A percentile compares a stretch with the other conserved stretches of the same genome.
Conservation (phyloP, 129 eudicot genomes). For the Pseudognaphalium luteoalbum region DNA sequence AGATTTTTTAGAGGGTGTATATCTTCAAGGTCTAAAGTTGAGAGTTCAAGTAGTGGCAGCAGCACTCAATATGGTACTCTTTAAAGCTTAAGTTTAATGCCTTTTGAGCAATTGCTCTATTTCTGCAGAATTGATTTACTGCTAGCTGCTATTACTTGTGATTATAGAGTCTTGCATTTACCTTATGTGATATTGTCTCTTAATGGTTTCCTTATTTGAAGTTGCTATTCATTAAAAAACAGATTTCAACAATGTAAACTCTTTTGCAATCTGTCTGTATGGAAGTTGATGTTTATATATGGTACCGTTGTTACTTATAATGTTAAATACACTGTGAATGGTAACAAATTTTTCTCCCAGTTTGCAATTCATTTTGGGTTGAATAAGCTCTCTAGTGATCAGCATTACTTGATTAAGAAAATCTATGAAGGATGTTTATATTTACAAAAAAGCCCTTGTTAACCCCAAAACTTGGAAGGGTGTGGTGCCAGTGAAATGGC, state of each 20-base stretch:
- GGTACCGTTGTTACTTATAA: not conserved
- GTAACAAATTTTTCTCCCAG: conserved; percentile 1
- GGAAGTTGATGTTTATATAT: conserved; percentile 13
- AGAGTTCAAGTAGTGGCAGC: conserved; percentile 61
- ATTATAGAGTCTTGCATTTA: conserved; percentile 10
- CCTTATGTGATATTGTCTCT: conserved; percentile 11
- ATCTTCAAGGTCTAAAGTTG: conserved; percentile 65
- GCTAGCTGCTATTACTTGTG: not conserved
- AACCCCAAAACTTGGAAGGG: conserved; percentile 5
- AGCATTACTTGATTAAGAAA: conserved; percentile 4
- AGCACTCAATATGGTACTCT: conserved; percentile 55
- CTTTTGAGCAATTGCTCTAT: not conserved
- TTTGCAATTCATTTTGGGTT: conserved; percentile 1
- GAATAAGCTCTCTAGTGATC: conserved; percentile 3
- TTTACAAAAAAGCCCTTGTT: not conserved
- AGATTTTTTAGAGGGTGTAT: conserved; percentile 62
- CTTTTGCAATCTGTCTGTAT: conserved; percentile 3
- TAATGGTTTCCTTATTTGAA: conserved; percentile 14
- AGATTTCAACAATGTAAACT: conserved; percentile 1
- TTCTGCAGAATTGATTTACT: conserved; percentile 9
- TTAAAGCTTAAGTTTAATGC: not conserved
- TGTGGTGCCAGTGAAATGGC: not conserved
- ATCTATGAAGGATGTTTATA: conserved; percentile 8
- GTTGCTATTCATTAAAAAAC: not conserved
- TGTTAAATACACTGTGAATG: not conserved